Base-by-base conservation (phyloP, 805 yeast genomes). In the Ogataea haglerorum region DNA sequence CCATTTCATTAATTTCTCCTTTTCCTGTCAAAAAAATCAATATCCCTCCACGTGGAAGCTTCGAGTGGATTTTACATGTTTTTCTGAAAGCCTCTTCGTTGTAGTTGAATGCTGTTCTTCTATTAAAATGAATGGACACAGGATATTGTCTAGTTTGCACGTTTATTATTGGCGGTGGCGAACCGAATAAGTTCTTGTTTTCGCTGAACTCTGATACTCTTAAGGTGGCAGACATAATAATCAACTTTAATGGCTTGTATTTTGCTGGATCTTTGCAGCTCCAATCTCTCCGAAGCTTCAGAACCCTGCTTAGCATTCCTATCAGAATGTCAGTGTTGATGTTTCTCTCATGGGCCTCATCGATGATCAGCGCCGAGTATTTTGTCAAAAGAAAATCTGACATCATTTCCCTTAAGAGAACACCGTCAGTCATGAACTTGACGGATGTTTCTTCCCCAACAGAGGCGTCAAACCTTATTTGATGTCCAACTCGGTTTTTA, bases 301-400 rank as follows among this genome's bases (percentile, higher is more conserved):
- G 76, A 13, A 90, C 83, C 52, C 99, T 79, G 57, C 96, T 87
- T 37, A 93, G 68, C 83, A 93, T 85, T 34, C 99, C 99, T 47
- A 93, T 89, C 42, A 93, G 69, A 34, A 93, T 91, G 64, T 93
- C 99, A 0, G 99, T 93, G 58, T 93, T 93, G 46, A 91, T 80
- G 58, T 89, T 91, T 60, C 99, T 77, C 63, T 93, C 99, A 61
- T 93, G 99, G 0, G 99, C 99, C 64, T 93, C 99, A 68, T 93
- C 99, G 44, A 93, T 86, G 19, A 95, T 75, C 32, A 93, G 73
- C 0, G 85, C 82, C 0, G 97, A 89, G 60, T 93, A 93, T 55
- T 85, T 86, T 25, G 77, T 72, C 36, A 95, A 68, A 47, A 83
- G 65, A 45, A 93, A 83, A 56, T 93, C 99, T 1, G 76, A 70